Base-by-base conservation (phyloP, 2,329 filamentous ascomycete genomes). In the Incumbomyces delicatus region DNA sequence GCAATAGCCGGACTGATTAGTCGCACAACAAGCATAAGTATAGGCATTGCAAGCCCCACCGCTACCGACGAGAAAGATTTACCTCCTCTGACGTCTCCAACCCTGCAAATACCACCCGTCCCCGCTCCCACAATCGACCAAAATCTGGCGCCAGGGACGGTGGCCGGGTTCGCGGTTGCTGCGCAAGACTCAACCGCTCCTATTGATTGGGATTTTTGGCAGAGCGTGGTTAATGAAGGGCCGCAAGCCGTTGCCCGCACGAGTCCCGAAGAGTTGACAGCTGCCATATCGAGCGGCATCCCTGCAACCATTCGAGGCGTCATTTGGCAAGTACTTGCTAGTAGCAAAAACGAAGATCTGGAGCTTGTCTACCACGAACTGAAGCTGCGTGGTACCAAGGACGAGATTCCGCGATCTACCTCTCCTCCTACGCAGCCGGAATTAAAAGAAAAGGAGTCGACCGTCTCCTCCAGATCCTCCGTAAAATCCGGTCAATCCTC, bases 121-220 rank as follows among this genome's bases (percentile, higher is more conserved):
- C 46, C 53, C 37, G 32, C 52, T n/a, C 50, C 55, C 6, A 56
- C 60, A 6, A 52, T 58, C 13, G 86, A 87, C 56, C 74, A 76
- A 3, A 80, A 75, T 47, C 70, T 95, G 37, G 81, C 87, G 1
- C 89, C 89, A 0, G 89, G 89, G 1, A 95, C 89, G 1, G 87
- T 84, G 6, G 82, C 87, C 10, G 89, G 90, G 5, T 79, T 89
- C 35, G 82, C 82, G 18, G 80, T 86, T 2, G 79, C 81, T 17
- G 74, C 81, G 52, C 67, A 70, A 12, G 85, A 89, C 58, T 69
- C 73, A 29, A 67, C 70, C 20, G 72, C 74, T 13, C 82, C 86
- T 18, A 92, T 98, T n/a, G 88, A 98, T 61, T 98, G 92, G 92
- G 92, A 98, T 64, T 70, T 98, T 33, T 98, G 92, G 92, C 90